Evolutionary conservation across 106 monocot genomes (phyloP).

Genomic region (Dendrobium chrysotoxum): DNA sequence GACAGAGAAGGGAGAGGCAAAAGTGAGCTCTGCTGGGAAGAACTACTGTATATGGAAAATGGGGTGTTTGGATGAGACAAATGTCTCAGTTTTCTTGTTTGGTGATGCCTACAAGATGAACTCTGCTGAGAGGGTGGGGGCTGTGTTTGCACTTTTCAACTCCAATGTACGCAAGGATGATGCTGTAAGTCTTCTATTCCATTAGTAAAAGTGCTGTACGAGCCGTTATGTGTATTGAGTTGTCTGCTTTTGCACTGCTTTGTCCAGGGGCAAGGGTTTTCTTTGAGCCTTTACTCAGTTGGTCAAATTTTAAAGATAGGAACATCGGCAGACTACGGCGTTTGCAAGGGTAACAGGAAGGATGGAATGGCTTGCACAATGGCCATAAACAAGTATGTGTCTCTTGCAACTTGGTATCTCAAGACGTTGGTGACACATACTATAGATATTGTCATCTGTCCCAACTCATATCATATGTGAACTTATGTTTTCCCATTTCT

Average conservation of each 20-base stretch:
- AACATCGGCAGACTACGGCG: constrained; percentile 63
- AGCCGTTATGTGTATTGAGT: not conserved
- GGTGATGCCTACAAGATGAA: constrained; percentile 62
- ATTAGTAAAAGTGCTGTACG: not conserved
- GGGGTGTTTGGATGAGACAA: constrained; percentile 62
- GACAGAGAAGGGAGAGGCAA: constrained; percentile 58
- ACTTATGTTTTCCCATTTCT: not conserved
- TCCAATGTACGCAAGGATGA: constrained; percentile 49
- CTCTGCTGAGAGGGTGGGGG: constrained; percentile 44
- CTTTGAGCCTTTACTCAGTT: constrained; percentile 60
- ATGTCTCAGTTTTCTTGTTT: constrained; percentile 80
- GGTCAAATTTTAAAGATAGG: constrained; percentile 74
- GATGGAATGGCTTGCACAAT: constrained; percentile 84
- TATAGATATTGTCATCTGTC: not conserved
- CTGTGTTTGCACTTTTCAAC: constrained; percentile 79
- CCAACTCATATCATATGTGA: not conserved
- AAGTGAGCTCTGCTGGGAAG: constrained; percentile 65
- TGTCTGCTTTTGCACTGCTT: not conserved
- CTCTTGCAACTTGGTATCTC: not conserved
- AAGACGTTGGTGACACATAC: not conserved
- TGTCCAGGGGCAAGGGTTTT: constrained; percentile 61
- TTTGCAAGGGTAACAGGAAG: constrained; percentile 88
- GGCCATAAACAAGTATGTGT: constrained; percentile 75
- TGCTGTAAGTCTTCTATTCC: constrained; percentile 20
- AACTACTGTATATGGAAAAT: constrained; percentile 73